Evolutionary conservation across 1,284 basidiomycete genomes (phyloP), one percentile per base, ranked within the genome.

Genomic region (Puccinia brachypodii): DNA sequence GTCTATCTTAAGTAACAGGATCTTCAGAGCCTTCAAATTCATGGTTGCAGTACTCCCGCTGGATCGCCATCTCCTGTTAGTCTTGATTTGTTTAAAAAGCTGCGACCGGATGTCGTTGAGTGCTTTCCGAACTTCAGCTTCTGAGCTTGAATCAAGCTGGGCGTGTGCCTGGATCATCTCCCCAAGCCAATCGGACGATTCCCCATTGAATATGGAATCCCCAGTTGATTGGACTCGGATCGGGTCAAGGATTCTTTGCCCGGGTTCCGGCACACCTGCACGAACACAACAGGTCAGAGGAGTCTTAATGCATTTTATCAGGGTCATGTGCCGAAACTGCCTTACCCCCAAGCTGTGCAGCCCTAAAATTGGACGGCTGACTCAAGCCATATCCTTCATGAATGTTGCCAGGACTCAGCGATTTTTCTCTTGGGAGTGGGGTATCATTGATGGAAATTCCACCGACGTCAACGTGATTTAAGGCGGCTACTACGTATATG

Each of bases 11-110:
- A 40, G 40, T 40, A 64, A 22, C 13, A 40, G 14, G 62, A 38
- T 14, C 62, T 64, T 36, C 36, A 64, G 11, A 64, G 62, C 62
- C 62, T 64, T 64, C 33, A 64, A 64, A 31, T 64, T 64, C 36
- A 64, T 64, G 33, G 40, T 64, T 40, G 36, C 62, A 40, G 19
- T 64, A 40, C 62, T 40, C 22, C 62, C 36, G 62, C 62, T 36
- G 38, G 36, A 40, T 22, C 33, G 62, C 62, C 62, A 40, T 7
- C n/a, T 64, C 62, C 36, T 64, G 62, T 64, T 31, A 22, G 33
- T 16, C 3, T 11, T 36, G 62, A 64, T 3, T 64, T 64, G 36
- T 1, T 64, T 16, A 64, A 64, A 64, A 22, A 64, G 62, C 19
- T 64, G 62, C 3, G 31, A 64, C n/a, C 62, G 62, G 7, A 38